These are phyloP conservation scores for Anthoceros angustus DNA, from an alignment of 225 moss, liverwort and hornwort genomes.

Conservation along the genomic window DNA sequence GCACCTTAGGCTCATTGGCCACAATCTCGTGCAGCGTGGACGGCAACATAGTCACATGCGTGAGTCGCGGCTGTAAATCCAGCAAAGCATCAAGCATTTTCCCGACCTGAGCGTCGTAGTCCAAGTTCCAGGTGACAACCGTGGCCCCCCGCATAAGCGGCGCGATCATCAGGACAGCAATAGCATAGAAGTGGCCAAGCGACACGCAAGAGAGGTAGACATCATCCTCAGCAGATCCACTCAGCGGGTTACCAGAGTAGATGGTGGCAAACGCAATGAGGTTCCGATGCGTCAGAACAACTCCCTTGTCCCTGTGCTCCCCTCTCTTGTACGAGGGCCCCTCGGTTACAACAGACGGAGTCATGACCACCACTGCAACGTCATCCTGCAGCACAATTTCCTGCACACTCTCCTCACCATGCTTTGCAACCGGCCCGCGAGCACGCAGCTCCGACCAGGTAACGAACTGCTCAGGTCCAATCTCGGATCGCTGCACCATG, in stretches of 20 bases:
- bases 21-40: conserved; percentile 37
- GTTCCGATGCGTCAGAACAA: conserved; percentile 1
- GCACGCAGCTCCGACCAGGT: too few species aligned
- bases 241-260: not conserved
- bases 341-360: not conserved
- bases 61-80: not conserved
- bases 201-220: not conserved
- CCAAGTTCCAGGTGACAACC: not conserved
- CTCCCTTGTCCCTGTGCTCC: not conserved
- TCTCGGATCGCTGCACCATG: too few species aligned
- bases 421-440: too few species aligned
- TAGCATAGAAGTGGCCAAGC: not conserved
- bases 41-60: not conserved
- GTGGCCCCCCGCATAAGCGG: not conserved
- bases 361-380: not conserved
- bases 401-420: too few species aligned
- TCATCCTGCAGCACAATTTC: too few species aligned
- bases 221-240: not conserved
- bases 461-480: too few species aligned
- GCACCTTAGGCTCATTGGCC: too few species aligned
- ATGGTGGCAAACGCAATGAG: not conserved
- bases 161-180: not conserved
- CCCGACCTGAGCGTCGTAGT: not conserved
- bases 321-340: too few species aligned
- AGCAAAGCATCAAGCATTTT: not conserved